Evolutionary conservation across 352 stramenopile genomes (phyloP).

Genomic region (Saprolegnia parasitica): DNA sequence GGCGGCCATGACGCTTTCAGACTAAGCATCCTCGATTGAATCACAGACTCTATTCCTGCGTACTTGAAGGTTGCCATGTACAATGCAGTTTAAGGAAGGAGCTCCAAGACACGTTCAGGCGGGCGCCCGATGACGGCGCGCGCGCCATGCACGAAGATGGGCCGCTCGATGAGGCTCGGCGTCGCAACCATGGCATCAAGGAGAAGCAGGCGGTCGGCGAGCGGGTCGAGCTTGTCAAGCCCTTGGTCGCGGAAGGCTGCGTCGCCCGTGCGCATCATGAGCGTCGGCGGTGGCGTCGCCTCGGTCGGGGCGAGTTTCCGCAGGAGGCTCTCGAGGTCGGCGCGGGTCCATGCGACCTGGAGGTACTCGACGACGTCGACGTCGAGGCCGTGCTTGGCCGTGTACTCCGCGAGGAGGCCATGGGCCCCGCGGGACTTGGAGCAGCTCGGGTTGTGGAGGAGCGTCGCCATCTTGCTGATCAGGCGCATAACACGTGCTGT

Average conservation of each 20-base stretch:
- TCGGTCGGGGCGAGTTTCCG: not conserved
- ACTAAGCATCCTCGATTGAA: not conserved
- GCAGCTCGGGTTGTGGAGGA: constrained; percentile 24
- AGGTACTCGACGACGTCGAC: constrained; percentile 27
- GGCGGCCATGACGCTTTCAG: not conserved
- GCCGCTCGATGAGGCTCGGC: constrained; percentile 26
- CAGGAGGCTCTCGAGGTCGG: not conserved
- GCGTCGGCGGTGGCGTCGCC: not conserved
- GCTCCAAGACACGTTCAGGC: constrained; percentile 12
- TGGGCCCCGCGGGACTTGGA: constrained; percentile 21
- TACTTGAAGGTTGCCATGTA: not conserved
- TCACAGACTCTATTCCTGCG: not conserved
- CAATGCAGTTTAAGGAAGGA: not conserved
- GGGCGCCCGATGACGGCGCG: constrained; percentile 24
- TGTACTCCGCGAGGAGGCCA: constrained; percentile 8
- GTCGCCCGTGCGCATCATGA: constrained; percentile 24
- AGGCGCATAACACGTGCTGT: not conserved
- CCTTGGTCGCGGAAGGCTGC: constrained; percentile 1
- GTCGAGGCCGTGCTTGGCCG: not conserved
- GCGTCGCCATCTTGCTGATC: not conserved
- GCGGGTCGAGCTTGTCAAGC: constrained; percentile 10
- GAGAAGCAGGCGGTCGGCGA: not conserved
- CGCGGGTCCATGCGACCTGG: constrained; percentile 11
- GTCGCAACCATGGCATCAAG: constrained; percentile 11
- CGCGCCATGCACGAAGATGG: constrained; percentile 22